Conservation (phyloP, 768 basidiomycete species). For the Ephemerocybe angulata region DNA sequence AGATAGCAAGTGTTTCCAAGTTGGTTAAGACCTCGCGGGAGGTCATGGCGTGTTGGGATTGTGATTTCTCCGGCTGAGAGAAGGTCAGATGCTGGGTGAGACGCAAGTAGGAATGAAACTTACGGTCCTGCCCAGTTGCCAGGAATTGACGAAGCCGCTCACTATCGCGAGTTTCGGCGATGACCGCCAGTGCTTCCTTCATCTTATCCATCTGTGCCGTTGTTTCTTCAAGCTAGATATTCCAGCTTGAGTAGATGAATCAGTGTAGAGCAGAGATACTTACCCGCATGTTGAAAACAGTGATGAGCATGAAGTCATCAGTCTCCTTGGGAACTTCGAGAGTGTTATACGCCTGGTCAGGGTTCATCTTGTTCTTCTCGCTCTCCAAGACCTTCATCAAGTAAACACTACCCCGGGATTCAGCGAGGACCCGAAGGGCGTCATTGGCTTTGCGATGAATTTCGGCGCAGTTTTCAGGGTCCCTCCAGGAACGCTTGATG, state of each 20-base stretch:
- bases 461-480: slow-evolving; percentile 44
- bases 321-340: slow-evolving; percentile 68
- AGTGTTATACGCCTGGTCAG: slow-evolving; percentile 66
- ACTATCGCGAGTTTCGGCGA: slow-evolving; percentile 74
- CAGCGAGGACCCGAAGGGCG: slow-evolving; percentile 66
- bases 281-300: slow-evolving; percentile 69
- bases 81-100: slow-evolving; percentile 1
- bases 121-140: slow-evolving; percentile 70
- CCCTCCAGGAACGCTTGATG: slow-evolving; percentile 53
- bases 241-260: slow-evolving; percentile 7
- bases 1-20: slow-evolving; percentile 87
- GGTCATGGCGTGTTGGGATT: slow-evolving; percentile 51
- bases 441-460: slow-evolving; percentile 57
- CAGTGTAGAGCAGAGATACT: slow-evolving; percentile 16
- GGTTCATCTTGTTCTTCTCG: slow-evolving; percentile 60
- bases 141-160: slow-evolving; percentile 63
- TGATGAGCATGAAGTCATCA: slow-evolving; percentile 75
- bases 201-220: slow-evolving; percentile 65
- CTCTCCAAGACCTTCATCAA: slow-evolving; percentile 51
- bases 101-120: slow-evolving; percentile 26
- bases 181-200: slow-evolving; percentile 67
- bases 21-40: slow-evolving; percentile 85
- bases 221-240: slow-evolving; percentile 62
- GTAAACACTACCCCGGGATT: slow-evolving; percentile 49
- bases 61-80: slow-evolving; percentile 61